These are phyloP conservation scores for Speleostelium caveatum DNA, from an alignment of 78 protist genomes.

Conservation along the genomic window DNA sequence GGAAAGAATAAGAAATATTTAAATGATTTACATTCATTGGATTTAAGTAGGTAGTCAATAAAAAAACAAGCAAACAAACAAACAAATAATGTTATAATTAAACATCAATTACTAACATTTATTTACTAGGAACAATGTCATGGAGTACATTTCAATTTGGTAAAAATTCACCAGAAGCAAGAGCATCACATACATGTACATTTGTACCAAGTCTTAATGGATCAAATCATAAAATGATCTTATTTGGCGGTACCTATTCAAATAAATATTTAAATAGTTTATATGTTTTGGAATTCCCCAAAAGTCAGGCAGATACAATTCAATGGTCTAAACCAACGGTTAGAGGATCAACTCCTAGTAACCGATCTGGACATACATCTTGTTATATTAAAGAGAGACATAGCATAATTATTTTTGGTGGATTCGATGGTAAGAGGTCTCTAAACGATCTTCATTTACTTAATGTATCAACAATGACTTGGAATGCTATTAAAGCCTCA, in stretches of 20 bases:
- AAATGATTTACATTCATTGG: slow-evolving; percentile 54
- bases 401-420: slow-evolving; percentile 45
- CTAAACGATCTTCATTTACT: slow-evolving; percentile 20
- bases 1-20: slow-evolving; percentile 52
- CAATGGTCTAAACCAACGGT: slow-evolving; percentile 60
- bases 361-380: slow-evolving; percentile 26
- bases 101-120: neutral
- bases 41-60: slow-evolving; percentile 40
- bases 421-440: slow-evolving; percentile 67
- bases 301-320: slow-evolving; percentile 36
- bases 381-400: slow-evolving; percentile 6
- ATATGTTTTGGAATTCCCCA: slow-evolving; percentile 53
- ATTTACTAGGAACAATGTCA: slow-evolving; percentile 64
- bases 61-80: neutral
- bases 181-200: slow-evolving; percentile 64
- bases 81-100: neutral
- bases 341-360: slow-evolving; percentile 25
- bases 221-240: neutral
- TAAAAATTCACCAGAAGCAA: slow-evolving; percentile 47
- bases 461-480: slow-evolving; percentile 4
- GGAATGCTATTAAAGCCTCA: slow-evolving; percentile 2
- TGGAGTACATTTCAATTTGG: slow-evolving; percentile 78
- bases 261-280: slow-evolving; percentile 60
- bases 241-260: slow-evolving; percentile 55
- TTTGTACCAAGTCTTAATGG: slow-evolving; percentile 11